phyloP scores from a whole-genome alignment of 768 basidiomycete genomes.

The Pseudohyphozyma bogoriensis region DNA sequence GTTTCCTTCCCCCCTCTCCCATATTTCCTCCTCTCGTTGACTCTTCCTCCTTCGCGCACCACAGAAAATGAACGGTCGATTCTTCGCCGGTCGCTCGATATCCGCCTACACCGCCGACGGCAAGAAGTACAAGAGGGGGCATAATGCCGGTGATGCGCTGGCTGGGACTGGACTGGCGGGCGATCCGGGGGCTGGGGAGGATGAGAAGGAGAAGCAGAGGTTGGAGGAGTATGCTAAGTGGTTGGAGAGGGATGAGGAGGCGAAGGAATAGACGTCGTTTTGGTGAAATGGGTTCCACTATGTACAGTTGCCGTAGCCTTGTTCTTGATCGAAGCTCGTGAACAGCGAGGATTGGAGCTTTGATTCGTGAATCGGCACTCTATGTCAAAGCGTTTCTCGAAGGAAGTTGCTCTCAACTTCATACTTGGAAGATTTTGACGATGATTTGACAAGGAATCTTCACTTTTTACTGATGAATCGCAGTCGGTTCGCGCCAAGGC shows the following conservation, averaged over 20 bases:
- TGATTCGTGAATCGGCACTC: too few relatives aligned
- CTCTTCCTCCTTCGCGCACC: not conserved
- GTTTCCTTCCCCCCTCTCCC: constrained; percentile 35
- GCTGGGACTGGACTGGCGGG: not conserved
- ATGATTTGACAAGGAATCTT: too few relatives aligned
- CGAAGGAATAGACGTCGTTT: not conserved
- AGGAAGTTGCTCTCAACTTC: too few relatives aligned
- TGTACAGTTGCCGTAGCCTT: too few relatives aligned
- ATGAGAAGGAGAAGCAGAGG: constrained; percentile 18
- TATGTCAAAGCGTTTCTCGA: too few relatives aligned
- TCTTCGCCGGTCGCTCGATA: constrained; percentile 72
- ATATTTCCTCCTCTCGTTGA: not conserved
- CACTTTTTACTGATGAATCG: too few relatives aligned
- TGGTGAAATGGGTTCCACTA: too few relatives aligned
- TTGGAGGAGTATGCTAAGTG: constrained; percentile 24
- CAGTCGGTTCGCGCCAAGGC: too few relatives aligned
- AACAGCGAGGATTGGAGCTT: too few relatives aligned
- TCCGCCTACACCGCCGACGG: constrained; percentile 74
- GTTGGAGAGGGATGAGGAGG: constrained; percentile 23
- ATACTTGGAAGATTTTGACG: too few relatives aligned
- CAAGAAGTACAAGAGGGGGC: constrained; percentile 23
- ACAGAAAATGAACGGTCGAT: constrained; percentile 93
- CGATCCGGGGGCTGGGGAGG: not conserved
- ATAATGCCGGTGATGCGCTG: constrained; percentile 2
- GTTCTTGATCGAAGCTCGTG: too few relatives aligned